Percentiles rank a stretch among this genome's conserved stretches.
Evolutionary conservation across 1,139 yeast genomes (phyloP).

Genomic region (Taphrina deformans): DNA sequence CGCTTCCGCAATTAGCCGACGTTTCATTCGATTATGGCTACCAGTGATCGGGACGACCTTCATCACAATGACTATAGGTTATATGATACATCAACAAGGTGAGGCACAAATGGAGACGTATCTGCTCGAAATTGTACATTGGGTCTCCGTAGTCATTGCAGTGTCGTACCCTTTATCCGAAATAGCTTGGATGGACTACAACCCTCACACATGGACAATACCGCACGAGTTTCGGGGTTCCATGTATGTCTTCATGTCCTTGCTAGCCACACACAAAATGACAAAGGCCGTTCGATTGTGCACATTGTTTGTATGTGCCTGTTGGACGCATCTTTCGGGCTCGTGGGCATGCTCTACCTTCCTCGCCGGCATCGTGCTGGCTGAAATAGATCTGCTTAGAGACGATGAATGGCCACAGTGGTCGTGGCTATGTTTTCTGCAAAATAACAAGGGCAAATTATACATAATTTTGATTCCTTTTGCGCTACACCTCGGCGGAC

Average conservation of each 20-base stretch:
- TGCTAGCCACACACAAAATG: slow-evolving; percentile 10
- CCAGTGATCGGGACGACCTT: slow-evolving; percentile 24
- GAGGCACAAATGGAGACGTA: neutral
- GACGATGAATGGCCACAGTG: slow-evolving; percentile 9
- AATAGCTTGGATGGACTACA: slow-evolving; percentile 9
- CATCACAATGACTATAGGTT: slow-evolving; percentile 20
- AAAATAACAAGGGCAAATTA: neutral
- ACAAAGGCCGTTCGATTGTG: neutral
- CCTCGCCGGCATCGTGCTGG: slow-evolving; percentile 11
- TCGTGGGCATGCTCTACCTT: slow-evolving; percentile 13
- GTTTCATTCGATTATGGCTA: slow-evolving; percentile 13
- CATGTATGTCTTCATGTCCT: slow-evolving; percentile 3
- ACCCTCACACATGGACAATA: slow-evolving; percentile 26
- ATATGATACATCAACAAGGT: neutral
- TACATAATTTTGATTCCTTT: neutral
- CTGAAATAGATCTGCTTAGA: slow-evolving; percentile 19
- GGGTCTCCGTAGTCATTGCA: neutral
- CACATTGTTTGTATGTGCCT: neutral
- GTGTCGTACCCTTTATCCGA: neutral
- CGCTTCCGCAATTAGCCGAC: slow-evolving; percentile 17
- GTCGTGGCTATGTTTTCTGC: slow-evolving; percentile 2
- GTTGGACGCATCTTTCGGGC: neutral
- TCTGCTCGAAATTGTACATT: neutral
- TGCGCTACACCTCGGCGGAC: slow-evolving; percentile 21
- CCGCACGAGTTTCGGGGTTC: slow-evolving; percentile 27